Conservation (phyloP, 805 yeast species). For the Nakazawaea ambrosiae region DNA sequence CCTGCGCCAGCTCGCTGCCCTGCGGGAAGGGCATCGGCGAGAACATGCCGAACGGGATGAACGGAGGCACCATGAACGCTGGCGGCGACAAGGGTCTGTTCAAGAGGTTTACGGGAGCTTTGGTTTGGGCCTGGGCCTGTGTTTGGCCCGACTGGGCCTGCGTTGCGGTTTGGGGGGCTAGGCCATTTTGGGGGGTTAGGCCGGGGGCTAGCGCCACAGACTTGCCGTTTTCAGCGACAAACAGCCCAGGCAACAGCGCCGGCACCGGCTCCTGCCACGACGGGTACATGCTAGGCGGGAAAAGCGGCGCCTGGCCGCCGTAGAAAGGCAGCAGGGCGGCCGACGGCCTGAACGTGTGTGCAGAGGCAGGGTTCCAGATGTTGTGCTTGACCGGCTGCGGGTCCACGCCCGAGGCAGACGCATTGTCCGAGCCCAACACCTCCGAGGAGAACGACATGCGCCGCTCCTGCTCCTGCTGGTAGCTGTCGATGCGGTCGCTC, state of each 20-base stretch:
- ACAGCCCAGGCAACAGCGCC: neutral
- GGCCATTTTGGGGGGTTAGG: no score
- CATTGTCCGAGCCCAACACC: slow-evolving; percentile 5
- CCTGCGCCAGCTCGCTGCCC: neutral
- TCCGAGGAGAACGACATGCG: slow-evolving; percentile 9
- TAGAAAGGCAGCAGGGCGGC: neutral
- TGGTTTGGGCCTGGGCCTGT: neutral
- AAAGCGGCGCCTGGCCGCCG: neutral
- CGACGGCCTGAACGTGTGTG: slow-evolving; percentile 49
- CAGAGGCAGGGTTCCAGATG: slow-evolving; percentile 65
- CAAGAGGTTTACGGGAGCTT: neutral
- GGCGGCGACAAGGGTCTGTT: slow-evolving; percentile 17
- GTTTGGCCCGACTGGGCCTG: neutral
- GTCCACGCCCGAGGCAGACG: slow-evolving; percentile 1
- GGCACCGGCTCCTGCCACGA: slow-evolving; percentile 4
- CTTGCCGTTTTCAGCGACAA: neutral
- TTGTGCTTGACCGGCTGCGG: slow-evolving; percentile 18
- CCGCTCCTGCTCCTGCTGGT: slow-evolving; percentile 19
- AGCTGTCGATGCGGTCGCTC: slow-evolving; percentile 58
- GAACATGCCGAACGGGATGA: slow-evolving; percentile 25
- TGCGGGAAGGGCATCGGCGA: neutral
- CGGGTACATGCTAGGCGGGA: slow-evolving; percentile 10
- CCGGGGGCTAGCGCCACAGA: neutral
- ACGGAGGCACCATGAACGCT: slow-evolving; percentile 40
- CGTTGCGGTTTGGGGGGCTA: neutral